Evolutionary conservation across 1,284 basidiomycete genomes (phyloP).

Genomic region (Bothia castanella): DNA sequence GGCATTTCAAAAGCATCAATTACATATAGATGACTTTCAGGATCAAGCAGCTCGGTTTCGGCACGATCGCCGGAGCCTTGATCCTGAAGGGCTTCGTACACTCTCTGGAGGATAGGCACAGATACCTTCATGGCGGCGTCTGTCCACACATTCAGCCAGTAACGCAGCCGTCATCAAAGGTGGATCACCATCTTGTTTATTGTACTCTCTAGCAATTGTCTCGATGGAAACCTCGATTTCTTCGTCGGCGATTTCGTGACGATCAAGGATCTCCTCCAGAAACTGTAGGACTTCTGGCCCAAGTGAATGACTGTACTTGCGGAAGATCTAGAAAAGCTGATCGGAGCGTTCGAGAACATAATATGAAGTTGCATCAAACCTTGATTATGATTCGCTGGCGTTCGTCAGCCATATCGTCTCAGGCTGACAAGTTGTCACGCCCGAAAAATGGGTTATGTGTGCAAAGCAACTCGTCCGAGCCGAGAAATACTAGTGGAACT

Average conservation of each 20-base stretch:
- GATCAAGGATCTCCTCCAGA: slow-evolving; percentile 63
- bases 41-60: slow-evolving; percentile 68
- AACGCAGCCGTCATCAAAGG: slow-evolving; percentile 11
- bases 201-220: slow-evolving; percentile 83
- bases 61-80: slow-evolving; percentile 57
- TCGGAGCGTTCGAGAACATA: not conserved
- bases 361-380: slow-evolving; percentile 34
- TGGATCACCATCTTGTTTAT: slow-evolving; percentile 78
- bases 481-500: too few relatives aligned
- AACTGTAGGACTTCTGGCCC: slow-evolving; percentile 71
- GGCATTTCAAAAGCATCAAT: slow-evolving; percentile 96
- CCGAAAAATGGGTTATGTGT: too few relatives aligned
- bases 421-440: not conserved
- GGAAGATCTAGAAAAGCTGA: slow-evolving; percentile 54
- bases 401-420: slow-evolving; percentile 35
- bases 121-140: slow-evolving; percentile 82
- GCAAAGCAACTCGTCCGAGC: too few relatives aligned
- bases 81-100: slow-evolving; percentile 79
- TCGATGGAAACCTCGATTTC: slow-evolving; percentile 80
- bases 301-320: slow-evolving; percentile 80
- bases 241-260: slow-evolving; percentile 64
- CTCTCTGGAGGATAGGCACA: slow-evolving; percentile 65
- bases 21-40: slow-evolving; percentile 80
- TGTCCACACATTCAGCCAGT: slow-evolving; percentile 27
- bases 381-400: slow-evolving; percentile 65